Percentiles rank a stretch among this genome's conserved stretches.
Evolutionary conservation across 495 filamentous ascomycete species (phyloP).

Genomic region (Penicillium simplicissimum): DNA sequence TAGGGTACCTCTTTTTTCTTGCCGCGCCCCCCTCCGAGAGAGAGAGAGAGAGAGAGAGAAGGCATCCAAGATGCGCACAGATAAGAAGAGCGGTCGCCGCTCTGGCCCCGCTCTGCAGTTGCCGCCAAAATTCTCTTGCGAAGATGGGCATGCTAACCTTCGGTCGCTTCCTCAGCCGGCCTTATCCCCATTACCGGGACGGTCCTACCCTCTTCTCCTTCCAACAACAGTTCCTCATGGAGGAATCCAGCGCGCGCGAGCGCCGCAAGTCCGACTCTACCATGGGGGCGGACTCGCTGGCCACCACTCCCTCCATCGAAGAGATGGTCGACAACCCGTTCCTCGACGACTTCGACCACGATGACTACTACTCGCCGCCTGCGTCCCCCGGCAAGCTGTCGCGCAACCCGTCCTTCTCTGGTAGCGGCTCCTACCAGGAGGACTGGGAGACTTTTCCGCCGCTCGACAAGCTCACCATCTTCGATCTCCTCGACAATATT

Average conservation of each 20-base stretch:
- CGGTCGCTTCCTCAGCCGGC: conserved; percentile 45
- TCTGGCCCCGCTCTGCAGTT: background rate
- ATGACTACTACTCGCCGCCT: conserved; percentile 41
- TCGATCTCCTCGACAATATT: conserved; percentile 93
- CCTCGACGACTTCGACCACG: conserved; percentile 30
- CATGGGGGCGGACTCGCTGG: conserved; percentile 31
- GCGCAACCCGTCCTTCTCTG: conserved; percentile 72
- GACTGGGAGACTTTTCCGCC: conserved; percentile 88
- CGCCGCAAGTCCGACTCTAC: conserved; percentile 30
- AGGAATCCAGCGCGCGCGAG: conserved; percentile 30
- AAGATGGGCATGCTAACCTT: conserved; percentile 50
- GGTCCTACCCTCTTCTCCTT: conserved; percentile 47
- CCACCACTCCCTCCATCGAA: conserved; percentile 26
- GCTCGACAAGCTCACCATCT: conserved; percentile 86
- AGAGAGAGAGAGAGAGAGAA: too few relatives aligned
- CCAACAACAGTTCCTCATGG: conserved; percentile 48
- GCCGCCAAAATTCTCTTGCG: background rate
- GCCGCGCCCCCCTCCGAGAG: conserved; percentile 7
- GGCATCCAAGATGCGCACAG: background rate
- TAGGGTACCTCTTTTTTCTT: conserved; percentile 11
- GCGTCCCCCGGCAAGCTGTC: conserved; percentile 53
- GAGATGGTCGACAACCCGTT: conserved; percentile 12
- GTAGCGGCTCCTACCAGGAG: conserved; percentile 77
- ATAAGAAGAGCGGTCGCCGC: conserved; percentile 7
- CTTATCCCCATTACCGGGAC: conserved; percentile 39